These are phyloP conservation scores for Aspergillaceae sp. DNA, from an alignment of 2,329 filamentous ascomycete genomes.

Conservation along the genomic window DNA sequence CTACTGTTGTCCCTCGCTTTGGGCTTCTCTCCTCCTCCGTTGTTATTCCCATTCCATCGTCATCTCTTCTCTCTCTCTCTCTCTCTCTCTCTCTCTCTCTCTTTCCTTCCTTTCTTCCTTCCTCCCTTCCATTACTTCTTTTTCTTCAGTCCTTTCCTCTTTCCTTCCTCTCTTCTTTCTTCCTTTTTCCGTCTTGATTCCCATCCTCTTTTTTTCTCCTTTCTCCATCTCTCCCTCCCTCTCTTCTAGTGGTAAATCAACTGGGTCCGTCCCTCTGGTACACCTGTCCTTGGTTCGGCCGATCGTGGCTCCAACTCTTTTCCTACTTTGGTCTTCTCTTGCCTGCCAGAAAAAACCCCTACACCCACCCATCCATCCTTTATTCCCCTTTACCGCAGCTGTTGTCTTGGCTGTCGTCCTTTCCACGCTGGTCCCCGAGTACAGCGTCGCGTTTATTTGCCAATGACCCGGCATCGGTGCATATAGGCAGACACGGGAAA, in stretches of 20 bases:
- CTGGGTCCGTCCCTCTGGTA: background rate
- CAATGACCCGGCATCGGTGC: slow-evolving; percentile 10
- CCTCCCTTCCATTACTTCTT: background rate
- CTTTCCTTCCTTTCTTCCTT: slow-evolving; percentile 1
- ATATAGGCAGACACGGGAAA: slow-evolving; percentile 4
- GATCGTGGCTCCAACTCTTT: slow-evolving; percentile 5
- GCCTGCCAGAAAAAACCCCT: background rate
- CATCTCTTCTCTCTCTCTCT: slow-evolving; percentile 6
- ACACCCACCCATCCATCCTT: background rate
- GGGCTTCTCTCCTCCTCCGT: slow-evolving; percentile 1
- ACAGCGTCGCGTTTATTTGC: background rate
- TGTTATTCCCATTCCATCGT: slow-evolving; percentile 3
- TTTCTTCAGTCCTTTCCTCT: background rate
- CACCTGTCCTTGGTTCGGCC: slow-evolving; percentile 5
- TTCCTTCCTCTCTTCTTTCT: background rate
- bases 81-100: slow-evolving; percentile 7
- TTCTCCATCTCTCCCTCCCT: slow-evolving; percentile 2
- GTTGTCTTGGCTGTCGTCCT: background rate
- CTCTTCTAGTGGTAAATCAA: too few relatives aligned
- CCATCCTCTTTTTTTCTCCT: slow-evolving; percentile 5
- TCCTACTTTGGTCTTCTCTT: background rate
- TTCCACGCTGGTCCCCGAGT: background rate
- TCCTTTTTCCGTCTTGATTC: background rate
- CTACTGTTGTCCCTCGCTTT: slow-evolving; percentile 2
- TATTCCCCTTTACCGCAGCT: slow-evolving; percentile 1